Percentiles rank a stretch among this genome's conserved stretches.
These are phyloP conservation scores for Clathrus columnatus DNA, from an alignment of 768 basidiomycete genomes.

Conservation along the genomic window DNA sequence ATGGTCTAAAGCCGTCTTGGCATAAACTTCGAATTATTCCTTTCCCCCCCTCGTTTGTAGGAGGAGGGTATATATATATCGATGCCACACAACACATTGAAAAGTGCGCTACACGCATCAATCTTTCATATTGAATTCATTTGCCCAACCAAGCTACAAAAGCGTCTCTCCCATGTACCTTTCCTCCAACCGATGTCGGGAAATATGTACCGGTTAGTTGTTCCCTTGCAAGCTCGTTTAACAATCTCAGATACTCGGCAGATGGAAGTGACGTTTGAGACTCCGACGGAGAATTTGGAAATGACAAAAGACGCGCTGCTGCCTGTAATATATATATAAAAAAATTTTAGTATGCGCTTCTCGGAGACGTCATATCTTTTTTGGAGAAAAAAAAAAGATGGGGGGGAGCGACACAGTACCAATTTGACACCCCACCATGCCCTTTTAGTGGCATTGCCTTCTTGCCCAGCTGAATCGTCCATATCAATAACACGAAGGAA, in stretches of 20 bases:
- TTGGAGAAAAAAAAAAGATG: conserved; percentile 10
- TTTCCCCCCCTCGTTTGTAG: no score
- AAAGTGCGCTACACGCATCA: background rate
- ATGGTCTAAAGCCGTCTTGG: no score
- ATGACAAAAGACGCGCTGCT: conserved; percentile 50
- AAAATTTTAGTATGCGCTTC: background rate
- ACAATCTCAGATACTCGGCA: conserved; percentile 38
- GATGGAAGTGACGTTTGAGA: conserved; percentile 49
- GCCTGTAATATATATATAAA: background rate
- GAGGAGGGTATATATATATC: no score
- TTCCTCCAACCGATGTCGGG: conserved; percentile 2
- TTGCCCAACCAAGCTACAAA: conserved; percentile 3
- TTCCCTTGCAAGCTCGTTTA: conserved; percentile 70
- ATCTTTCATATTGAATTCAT: background rate
- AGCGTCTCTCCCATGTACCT: conserved; percentile 9
- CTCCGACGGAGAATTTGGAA: conserved; percentile 28
- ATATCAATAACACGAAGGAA: conserved; percentile 76
- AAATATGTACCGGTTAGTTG: conserved; percentile 52
- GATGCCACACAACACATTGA: no score
- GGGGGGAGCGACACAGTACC: conserved; percentile 33
- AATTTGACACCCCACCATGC: conserved; percentile 83
- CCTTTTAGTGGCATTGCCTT: conserved; percentile 44
- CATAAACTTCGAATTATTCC: no score
- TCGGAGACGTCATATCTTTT: background rate
- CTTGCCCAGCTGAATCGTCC: conserved; percentile 44